Evolutionary conservation across 192 early-diverging fungal genomes (phyloP).

Genomic region (Podila minutissima): DNA sequence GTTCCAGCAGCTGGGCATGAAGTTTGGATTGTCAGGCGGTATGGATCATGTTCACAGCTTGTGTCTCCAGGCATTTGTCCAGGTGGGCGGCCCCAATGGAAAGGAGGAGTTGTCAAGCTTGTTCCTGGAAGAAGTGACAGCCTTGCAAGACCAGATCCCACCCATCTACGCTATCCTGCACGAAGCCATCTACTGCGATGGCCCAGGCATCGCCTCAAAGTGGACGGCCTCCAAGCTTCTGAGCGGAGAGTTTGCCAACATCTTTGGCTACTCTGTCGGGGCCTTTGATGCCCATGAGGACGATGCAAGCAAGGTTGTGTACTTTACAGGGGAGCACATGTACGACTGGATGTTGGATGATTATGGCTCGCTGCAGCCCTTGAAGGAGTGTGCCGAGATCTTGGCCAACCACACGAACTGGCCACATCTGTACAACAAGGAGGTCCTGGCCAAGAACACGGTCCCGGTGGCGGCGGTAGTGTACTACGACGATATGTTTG

Average conservation of each 20-base stretch:
- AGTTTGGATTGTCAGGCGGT: slow-evolving; percentile 71
- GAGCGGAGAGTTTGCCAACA: slow-evolving; percentile 40
- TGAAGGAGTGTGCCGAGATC: slow-evolving; percentile 65
- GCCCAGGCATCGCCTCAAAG: slow-evolving; percentile 54
- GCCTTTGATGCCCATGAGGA: slow-evolving; percentile 56
- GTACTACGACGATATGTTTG: slow-evolving; percentile 82
- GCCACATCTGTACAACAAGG: slow-evolving; percentile 66
- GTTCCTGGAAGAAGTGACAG: slow-evolving; percentile 26
- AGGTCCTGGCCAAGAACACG: slow-evolving; percentile 55
- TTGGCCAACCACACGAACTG: slow-evolving; percentile 65
- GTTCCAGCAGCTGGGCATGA: slow-evolving; percentile 73
- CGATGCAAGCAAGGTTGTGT: slow-evolving; percentile 57
- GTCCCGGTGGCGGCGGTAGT: slow-evolving; percentile 68
- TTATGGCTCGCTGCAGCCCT: slow-evolving; percentile 65
- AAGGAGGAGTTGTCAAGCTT: slow-evolving; percentile 36
- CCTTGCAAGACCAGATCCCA: slow-evolving; percentile 42
- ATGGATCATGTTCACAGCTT: slow-evolving; percentile 69
- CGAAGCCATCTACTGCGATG: slow-evolving; percentile 74
- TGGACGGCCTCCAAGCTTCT: slow-evolving; percentile 72
- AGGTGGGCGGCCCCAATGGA: slow-evolving; percentile 8
- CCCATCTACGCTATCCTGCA: slow-evolving; percentile 73
- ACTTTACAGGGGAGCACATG: slow-evolving; percentile 76
- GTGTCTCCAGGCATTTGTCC: slow-evolving; percentile 54
- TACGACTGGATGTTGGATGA: slow-evolving; percentile 82
- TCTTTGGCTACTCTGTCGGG: slow-evolving; percentile 56